Conservation (phyloP, 768 basidiomycete genomes). For the Mycena amicta region DNA sequence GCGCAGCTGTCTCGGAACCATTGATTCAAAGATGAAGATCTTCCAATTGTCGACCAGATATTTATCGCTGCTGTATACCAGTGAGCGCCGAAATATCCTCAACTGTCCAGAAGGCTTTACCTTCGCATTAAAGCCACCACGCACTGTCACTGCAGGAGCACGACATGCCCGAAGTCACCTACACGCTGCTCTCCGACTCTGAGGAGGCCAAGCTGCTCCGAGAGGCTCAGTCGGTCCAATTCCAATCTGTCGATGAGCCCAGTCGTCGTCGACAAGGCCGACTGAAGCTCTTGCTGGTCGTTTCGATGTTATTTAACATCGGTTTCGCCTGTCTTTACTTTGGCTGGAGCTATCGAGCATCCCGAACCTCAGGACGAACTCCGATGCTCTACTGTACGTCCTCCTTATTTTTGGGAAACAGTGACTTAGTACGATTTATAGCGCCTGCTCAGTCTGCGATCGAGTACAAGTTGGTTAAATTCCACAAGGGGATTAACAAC, state of each 20-base stretch:
- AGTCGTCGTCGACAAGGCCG: neutral
- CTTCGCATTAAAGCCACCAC: neutral
- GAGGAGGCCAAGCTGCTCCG: no score
- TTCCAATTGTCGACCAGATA: no score
- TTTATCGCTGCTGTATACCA: no score
- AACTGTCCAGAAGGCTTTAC: no score
- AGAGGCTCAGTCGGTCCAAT: neutral
- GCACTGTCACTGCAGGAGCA: no score
- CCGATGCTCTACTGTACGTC: no score
- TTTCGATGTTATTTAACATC: neutral
- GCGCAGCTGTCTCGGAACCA: no score
- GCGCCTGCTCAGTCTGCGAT: slow-evolving; percentile 27
- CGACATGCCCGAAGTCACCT: neutral
- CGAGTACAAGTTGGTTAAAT: slow-evolving; percentile 23
- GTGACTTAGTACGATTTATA: no score
- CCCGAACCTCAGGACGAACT: no score
- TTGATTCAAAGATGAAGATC: no score
- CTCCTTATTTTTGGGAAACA: neutral
- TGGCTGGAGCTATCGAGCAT: no score
- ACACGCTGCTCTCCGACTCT: neutral
- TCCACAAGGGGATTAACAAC: slow-evolving; percentile 23
- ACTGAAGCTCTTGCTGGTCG: neutral
- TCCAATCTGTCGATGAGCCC: neutral
- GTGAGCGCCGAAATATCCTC: no score
- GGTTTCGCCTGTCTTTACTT: neutral